Base-by-base conservation (phyloP, 2,329 filamentous ascomycete species). In the Paramyrothecium sp. region DNA sequence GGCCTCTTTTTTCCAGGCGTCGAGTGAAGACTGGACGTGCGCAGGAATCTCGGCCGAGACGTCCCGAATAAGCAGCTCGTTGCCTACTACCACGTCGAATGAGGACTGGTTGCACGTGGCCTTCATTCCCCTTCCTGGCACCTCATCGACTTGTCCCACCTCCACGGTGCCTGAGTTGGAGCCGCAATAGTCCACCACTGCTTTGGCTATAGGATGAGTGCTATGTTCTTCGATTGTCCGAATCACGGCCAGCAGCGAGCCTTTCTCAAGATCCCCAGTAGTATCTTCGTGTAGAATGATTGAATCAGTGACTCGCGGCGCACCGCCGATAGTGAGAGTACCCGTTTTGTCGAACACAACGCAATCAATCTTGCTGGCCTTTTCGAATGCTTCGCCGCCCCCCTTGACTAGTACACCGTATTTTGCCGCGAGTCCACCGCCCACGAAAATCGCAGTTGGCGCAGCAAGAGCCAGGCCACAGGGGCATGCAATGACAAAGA, bases 341-440 rank as follows among this genome's bases (percentile, higher is more conserved):
- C 91, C 91, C 0, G 91, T 96, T 79, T 96, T 95, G 79, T 96
- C 91, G 69, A 96, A 95, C 1, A 95, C 89, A 44, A 95, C 87
- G 54, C 88, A 89, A 69, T 92, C 87, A 49, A 93, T 81, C 12
- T 83, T 84, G 69, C 89, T 92, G 3, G 91, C 91, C 74, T 92
- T 91, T 70, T 94, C 90, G 68, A 95, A 94, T 0, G 91, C 91
- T 69, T 93, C 90, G 34, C 91, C 91, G 21, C 91, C 91, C 21
- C 91, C 91, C 72, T 92, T 92, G 63, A 90, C 91, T 1, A 96
- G 79, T 55, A 96, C 92, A 2, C 91, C 91, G 65, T 91, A 76
- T 69, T 89, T 88, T 7, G 91, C 91, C 2, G 91, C 91, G 19
- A 95, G 76, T 2, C 91, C 91, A 38, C 89, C 88, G 3, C 90